Evolutionary conservation across 2,329 filamentous ascomycete genomes (phyloP), one percentile per base, ranked within the genome.

Genomic region (Colletotrichum sp.): DNA sequence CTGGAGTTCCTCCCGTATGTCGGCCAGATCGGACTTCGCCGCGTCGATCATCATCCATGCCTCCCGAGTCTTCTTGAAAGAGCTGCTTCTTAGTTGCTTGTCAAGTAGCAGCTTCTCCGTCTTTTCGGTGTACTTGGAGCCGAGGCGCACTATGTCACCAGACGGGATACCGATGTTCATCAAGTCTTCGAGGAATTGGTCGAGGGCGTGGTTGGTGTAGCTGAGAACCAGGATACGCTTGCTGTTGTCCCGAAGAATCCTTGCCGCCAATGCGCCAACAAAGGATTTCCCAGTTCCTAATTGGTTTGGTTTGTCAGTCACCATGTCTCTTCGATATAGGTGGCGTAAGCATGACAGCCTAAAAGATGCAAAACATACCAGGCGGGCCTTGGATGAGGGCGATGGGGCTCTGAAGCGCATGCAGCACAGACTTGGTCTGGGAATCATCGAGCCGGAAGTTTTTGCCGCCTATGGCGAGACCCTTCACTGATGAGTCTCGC

Each of bases 241-340:
- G 34, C 48, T 32, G 36, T 18, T 38, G 16, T 89, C 80, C 24
- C 91, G 83, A 0, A 96, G 80, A 0, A 87, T 82, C 68, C 92
- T 92, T 0, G 91, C 89, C 2, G 93, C 84, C 3, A 94, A 83
- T 0, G 93, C 91, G 0, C 94, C 94, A 4, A 95, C 89, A 76
- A 94, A 94, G 0, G 93, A 95, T 78, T 96, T 96, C 2, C 94
- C 94, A 0, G 93, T 96, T 0, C 93, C 92, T 92, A n/a, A 34
- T 30, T 43, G 38, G 38, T 43, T 43, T 43, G 38, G 7, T 18
- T 6, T 18, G 38, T 43, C 24, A 58, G 55, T 28, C 24, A 18
- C n/a, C 5, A 36, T 62, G 10, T 36, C n/a, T 62, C 60, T 36
- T 8, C 38, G 38, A 43, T 6, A n/a, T n/a, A 43, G 38, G 38